Base-by-base conservation (phyloP, 2,329 filamentous ascomycete species). In the Stachybotrys chlorohalonatus region DNA sequence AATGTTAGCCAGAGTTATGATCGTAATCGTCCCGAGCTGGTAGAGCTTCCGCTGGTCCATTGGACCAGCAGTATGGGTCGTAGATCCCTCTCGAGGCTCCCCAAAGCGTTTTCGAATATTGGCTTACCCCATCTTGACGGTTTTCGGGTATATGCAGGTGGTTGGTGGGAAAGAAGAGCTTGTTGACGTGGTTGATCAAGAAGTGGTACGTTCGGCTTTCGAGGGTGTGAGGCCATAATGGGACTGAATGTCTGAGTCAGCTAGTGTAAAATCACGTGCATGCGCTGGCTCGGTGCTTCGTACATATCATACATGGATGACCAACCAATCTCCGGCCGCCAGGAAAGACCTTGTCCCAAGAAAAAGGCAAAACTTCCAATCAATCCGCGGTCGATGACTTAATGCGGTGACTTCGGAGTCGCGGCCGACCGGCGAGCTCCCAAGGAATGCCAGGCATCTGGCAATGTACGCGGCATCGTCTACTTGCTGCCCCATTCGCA, bases 51-150 rank as follows among this genome's bases (percentile, higher is more conserved):
- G 36, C 36, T 5, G 9, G 36, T 42, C 36, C 36, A 42, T 42
- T 42, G 36, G 3, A 9, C 13, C 13, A 13, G 36, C 9, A 13
- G 8, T 9, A 13, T 13, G 36, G 36, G 9, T 42, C 13, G 36
- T 3, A 3, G 9, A 13, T 42, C 36, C 2, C 9, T 42, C 6
- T 13, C 36, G 13, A 42, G 8, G 36, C 36, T 42, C 13, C 13
- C 36, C 13, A 9, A 5, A 24, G 36, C 36, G 13, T 42, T 13
- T 9, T 9, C 13, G 8, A 13, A 42, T 42, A 42, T 42, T 13
- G 47, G 61, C 72, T 59, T 69, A 76, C 73, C 67, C 68, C 73
- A 76, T 76, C 59, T 67, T 75, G 67, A 63, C 59, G 47, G 61
- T 61, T 62, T 56, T 60, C 56, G 32, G 17, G 50, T n/a, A 24